Evolutionary conservation across 805 yeast species (phyloP), one percentile per base, ranked within the genome.

Genomic region (Lipomyces lipofer): DNA sequence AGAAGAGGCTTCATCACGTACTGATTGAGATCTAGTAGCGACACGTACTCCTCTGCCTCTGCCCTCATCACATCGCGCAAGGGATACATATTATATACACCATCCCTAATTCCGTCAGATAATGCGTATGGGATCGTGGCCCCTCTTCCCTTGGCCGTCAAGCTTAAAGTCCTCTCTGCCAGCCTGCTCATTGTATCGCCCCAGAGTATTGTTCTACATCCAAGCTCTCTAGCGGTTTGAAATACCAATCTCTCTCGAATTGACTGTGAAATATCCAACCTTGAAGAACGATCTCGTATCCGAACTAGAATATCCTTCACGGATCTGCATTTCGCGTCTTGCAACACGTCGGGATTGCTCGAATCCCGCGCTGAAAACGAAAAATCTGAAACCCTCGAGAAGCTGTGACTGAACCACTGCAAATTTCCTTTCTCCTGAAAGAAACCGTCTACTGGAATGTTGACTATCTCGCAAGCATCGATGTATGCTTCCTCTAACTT

Each of bases 111-210:
- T 32, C 39, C 43, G 32, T 56, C 64, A 7, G 43, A 32, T 4
- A 61, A 50, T 17, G 60, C 68, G 3, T 71, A 66, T 24, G 87
- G 78, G 5, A 91, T 78, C 30, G 76, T 77, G 1, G 85, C 75
- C 0, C 97, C 98, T 58, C 96, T 78, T 10, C 98, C 98, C 64
- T 84, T 87, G 4, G 89, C 90, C 0, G 95, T 85, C 51, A 87
- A 70, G 0, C 95, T 77, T 30, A 92, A 74, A n/a, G 87, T 82
- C 57, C 83, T 83, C 63, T 85, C 88, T 1, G 97, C 95, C 22
- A 91, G 67, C 39, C 83, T 77, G 0, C 96, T 86, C 95, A 88
- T 87, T 25, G 86, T 82, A 65, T 84, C 87, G 1, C 92, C 88
- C 73, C 82, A 81, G 7, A 89, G 47, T 2, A 88, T 71, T n/a